phyloP scores from a whole-genome alignment of 2,329 filamentous ascomycete genomes.

The Uncinocarpus reesii region DNA sequence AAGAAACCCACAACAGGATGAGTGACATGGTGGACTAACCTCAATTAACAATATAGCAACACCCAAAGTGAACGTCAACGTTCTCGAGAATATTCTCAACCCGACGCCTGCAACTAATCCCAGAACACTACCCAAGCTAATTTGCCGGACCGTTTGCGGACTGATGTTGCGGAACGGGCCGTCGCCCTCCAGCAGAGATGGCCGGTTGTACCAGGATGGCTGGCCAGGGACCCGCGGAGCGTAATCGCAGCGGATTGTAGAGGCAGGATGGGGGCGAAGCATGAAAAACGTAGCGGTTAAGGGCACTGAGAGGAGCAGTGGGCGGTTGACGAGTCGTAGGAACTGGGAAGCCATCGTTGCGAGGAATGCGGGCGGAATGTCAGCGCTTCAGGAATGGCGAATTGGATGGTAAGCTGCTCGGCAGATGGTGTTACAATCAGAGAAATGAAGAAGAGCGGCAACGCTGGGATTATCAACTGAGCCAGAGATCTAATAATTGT shows the following conservation, averaged over 20 bases:
- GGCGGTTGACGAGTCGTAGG: slow-evolving; percentile 16
- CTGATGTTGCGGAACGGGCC: slow-evolving; percentile 21
- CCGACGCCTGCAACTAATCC: slow-evolving; percentile 36
- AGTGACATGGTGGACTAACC: slow-evolving; percentile 29
- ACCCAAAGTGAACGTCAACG: slow-evolving; percentile 36
- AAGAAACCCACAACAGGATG: not conserved
- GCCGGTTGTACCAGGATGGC: slow-evolving; percentile 8
- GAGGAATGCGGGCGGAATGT: no score
- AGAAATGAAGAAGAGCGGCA: no score
- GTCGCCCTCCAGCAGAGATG: slow-evolving; percentile 4
- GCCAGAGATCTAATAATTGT: no score
- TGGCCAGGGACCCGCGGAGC: slow-evolving; percentile 5
- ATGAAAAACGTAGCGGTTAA: slow-evolving; percentile 29
- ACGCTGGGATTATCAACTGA: no score
- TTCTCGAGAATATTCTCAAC: slow-evolving; percentile 37
- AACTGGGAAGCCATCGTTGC: slow-evolving; percentile 18
- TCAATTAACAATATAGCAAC: slow-evolving; percentile 37
- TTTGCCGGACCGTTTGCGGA: slow-evolving; percentile 33
- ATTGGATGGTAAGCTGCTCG: no score
- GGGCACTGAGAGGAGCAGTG: slow-evolving; percentile 18
- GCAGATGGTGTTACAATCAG: no score
- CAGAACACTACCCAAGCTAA: slow-evolving; percentile 38
- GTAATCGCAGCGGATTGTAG: slow-evolving; percentile 33
- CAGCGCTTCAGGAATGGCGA: no score
- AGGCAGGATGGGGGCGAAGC: slow-evolving; percentile 22